Evolutionary conservation across 495 filamentous ascomycete genomes (phyloP), one percentile per base, ranked within the genome.

Genomic region (Aspergillus biplanus): DNA sequence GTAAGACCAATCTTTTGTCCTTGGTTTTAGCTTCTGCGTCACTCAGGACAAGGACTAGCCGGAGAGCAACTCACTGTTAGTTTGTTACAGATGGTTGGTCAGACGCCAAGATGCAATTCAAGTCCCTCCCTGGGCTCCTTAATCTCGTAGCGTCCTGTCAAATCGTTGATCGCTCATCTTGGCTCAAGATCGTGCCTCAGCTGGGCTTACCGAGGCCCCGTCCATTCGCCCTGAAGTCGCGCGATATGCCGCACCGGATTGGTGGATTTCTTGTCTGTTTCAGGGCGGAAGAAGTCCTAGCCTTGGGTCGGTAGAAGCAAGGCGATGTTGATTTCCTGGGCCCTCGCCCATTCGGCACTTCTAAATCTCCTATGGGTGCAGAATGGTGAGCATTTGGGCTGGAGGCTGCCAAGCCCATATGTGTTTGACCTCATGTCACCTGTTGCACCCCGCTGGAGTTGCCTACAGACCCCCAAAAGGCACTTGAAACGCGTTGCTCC

Each of bases 31-130:
- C 39, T 6, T 11, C 11, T 44, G 4, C 39, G n/a, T 44, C 15
- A 11, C 8, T 6, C 7, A 50, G 47, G n/a, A 50, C 11, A 27
- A 11, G 16, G 16, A 50, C 18, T n/a, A 44, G 39, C 39, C 39
- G n/a, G 6, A 18, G 16, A 5, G n/a, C 3, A 18, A 21, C n/a
- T 18, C n/a, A 50, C 1, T 18, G 27, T 61, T 61, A 63, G 53
- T 18, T 8, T 63, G 61, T 63, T 33, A 57, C 61, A 57, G 46
- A 54, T 54, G 52, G 44, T 47, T 63, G 44, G 59, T 47, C 59
- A 52, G 44, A 63, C 53, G 61, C 61, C 61, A 57, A 57, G 61
- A 32, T 35, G 33, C 52, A 53, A 37, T 56, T 63, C 61, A 63
- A 33, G 33, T 54, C 52, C 52, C 31, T 33, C 32, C 11, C 13